Evolutionary conservation across 495 filamentous ascomycete genomes (phyloP), one percentile per base, ranked within the genome.

Genomic region (Lasiosphaeria miniovina): DNA sequence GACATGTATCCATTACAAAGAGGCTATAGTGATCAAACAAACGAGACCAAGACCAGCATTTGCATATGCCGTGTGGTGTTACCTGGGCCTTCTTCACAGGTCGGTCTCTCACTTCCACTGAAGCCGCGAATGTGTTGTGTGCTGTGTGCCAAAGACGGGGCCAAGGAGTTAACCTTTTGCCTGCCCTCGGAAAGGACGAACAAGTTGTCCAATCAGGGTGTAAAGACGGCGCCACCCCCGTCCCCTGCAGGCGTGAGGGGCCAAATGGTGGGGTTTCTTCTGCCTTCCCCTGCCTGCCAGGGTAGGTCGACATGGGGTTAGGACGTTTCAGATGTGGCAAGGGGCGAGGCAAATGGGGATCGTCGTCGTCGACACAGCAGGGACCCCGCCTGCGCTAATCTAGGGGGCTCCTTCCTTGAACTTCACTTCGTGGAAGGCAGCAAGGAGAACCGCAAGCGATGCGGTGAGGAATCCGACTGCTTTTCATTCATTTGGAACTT

Each of bases 271-370:
- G 6, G 6, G 32, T 17, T 33, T 51, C 45, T 53, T 38, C 36
- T 48, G 33, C 33, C 33, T 35, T 12, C 24, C 24, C 24, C 24
- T 24, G 24, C 24, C 24, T 24, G 24, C 24, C 24, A 24, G 0
- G 24, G 24, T 24, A 24, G 24, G 24, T 24, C 24, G 24, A 24
- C 24, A 24, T 24, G 24, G 24, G 24, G 24, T 53, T 59, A 55
- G 61, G 5, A 36, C 61, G 61, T 62, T 62, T 62, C 61, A 62
- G 41, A 59, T 54, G 33, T 33, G 49, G 36, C 61, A 35, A 51
- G 61, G 60, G 49, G 24, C 24, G 24, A 24, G 24, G n/a, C 49
- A 57, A 55, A 59, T 62, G 55, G 61, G 41, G 61, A 62, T 62
- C 61, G 56, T 33, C 61, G 45, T 43, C 36, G 45, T 46, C 11